Percentiles rank a stretch among this genome's conserved stretches.
Evolutionary conservation across 306 rosid species (phyloP).

Genomic region (Rubus idaeus): DNA sequence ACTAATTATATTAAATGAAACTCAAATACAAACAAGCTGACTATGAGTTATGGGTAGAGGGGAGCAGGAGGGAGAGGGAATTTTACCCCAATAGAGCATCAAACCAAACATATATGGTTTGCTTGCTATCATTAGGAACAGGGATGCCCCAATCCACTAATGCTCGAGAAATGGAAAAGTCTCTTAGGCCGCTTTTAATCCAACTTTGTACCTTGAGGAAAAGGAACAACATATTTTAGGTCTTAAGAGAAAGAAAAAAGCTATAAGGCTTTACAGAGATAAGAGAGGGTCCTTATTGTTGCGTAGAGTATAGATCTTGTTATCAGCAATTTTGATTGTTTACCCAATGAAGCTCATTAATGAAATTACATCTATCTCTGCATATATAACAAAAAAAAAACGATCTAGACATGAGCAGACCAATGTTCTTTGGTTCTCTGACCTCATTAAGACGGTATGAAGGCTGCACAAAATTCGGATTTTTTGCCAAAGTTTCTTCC

Average conservation of each 20-base stretch:
- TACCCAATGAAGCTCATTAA: neutral
- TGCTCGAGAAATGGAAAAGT: slow-evolving; percentile 95
- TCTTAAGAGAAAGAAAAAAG: slow-evolving; percentile 14
- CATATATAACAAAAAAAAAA: neutral
- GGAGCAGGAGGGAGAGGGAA: neutral
- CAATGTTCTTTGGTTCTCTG: slow-evolving; percentile 19
- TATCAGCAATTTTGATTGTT: neutral
- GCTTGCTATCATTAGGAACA: slow-evolving; percentile 79
- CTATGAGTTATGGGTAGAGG: slow-evolving; percentile 3
- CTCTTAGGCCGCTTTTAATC: slow-evolving; percentile 83
- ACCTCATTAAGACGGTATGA: slow-evolving; percentile 85
- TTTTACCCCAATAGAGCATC: slow-evolving; percentile 95
- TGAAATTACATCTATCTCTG: neutral
- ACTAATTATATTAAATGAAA: neutral
- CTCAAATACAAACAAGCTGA: neutral
- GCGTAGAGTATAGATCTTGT: neutral
- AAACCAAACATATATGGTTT: slow-evolving; percentile 96
- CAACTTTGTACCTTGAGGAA: slow-evolving; percentile 89
- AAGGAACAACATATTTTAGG: slow-evolving; percentile 17
- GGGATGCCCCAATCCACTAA: slow-evolving; percentile 98
- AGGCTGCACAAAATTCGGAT: slow-evolving; percentile 86
- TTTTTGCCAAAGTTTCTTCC: slow-evolving; percentile 66
- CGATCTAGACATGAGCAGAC: neutral
- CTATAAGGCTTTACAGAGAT: slow-evolving; percentile 4
- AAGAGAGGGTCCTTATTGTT: neutral